A percentile compares a stretch with the other conserved stretches of the same genome.
Conservation (phyloP, 2,329 filamentous ascomycete species). For the Leptographium galeiforme region DNA sequence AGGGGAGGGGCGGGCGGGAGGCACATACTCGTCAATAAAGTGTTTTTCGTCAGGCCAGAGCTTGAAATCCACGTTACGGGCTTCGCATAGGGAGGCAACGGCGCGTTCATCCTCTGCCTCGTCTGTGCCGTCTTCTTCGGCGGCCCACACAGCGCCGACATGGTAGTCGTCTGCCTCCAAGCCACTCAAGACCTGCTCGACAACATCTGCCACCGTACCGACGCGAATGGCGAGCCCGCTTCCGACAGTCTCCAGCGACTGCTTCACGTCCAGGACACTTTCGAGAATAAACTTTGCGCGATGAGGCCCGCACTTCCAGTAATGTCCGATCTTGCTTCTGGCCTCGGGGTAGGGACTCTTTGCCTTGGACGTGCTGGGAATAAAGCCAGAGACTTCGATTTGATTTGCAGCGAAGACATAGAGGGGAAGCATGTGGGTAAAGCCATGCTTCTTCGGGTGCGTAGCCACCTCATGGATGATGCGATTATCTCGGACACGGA, state of each 20-base stretch:
- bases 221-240: constrained; percentile 52
- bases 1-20: neutral
- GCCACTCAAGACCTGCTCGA: constrained; percentile 41
- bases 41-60: constrained; percentile 66
- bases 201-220: constrained; percentile 45
- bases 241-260: constrained; percentile 40
- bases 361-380: constrained; percentile 30
- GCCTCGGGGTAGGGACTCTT: constrained; percentile 55
- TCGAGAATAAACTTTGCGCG: constrained; percentile 60
- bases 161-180: constrained; percentile 26
- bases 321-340: constrained; percentile 47
- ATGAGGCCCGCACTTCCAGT: constrained; percentile 63
- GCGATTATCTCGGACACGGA: constrained; percentile 63
- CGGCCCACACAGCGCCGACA: constrained; percentile 61
- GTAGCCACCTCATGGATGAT: constrained; percentile 47
- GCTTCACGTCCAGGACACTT: constrained; percentile 60
- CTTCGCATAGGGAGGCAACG: constrained; percentile 38
- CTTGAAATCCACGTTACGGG: constrained; percentile 44
- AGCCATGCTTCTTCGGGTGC: constrained; percentile 21
- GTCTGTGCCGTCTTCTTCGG: constrained; percentile 54
- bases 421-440: constrained; percentile 58
- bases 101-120: constrained; percentile 51
- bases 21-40: constrained; percentile 56
- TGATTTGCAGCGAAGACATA: constrained; percentile 59
- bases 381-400: constrained; percentile 61